phyloP scores from a whole-genome alignment of 192 early-diverging fungal species.

The Lunasporangiospora selenospora region DNA sequence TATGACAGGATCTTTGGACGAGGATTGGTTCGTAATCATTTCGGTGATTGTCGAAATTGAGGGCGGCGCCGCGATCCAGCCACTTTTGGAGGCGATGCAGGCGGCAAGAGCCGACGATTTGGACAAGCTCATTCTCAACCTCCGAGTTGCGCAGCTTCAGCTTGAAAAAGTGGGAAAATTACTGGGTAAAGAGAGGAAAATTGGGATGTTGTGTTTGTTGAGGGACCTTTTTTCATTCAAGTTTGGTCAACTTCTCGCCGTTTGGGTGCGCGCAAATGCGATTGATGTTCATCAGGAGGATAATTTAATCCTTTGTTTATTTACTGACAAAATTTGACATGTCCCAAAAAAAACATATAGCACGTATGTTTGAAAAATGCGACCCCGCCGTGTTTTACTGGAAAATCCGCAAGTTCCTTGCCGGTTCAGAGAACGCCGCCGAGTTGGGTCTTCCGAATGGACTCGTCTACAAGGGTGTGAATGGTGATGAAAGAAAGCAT shows the following conservation, averaged over 20 bases:
- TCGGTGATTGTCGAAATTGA: conserved; percentile 84
- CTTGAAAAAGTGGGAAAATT: conserved; percentile 19
- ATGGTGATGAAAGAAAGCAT: conserved; percentile 72
- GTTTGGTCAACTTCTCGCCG: no score
- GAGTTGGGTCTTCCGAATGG: conserved; percentile 74
- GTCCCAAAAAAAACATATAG: no score
- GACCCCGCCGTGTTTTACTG: conserved; percentile 95
- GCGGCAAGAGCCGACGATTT: conserved; percentile 63
- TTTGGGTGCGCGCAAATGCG: no score
- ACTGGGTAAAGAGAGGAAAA: no score
- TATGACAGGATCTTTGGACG: conserved; percentile 87
- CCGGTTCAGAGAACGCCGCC: conserved; percentile 87
- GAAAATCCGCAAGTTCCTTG: conserved; percentile 88
- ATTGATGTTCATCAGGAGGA: no score
- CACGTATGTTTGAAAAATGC: conserved; percentile 90
- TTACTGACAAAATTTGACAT: no score
- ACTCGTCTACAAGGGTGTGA: conserved; percentile 89
- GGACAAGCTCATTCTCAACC: conserved; percentile 45
- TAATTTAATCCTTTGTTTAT: no score
- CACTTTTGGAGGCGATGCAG: conserved; percentile 71
- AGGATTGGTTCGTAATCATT: conserved; percentile 96
- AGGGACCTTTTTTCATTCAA: no score
- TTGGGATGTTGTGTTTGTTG: no score
- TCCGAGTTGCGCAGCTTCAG: conserved; percentile 45
- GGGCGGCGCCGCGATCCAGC: conserved; percentile 68